A percentile compares a stretch with the other conserved stretches of the same genome.
These are phyloP conservation scores for Euphorbia celastroides DNA, from an alignment of 441 rosid genomes.

Conservation along the genomic window DNA sequence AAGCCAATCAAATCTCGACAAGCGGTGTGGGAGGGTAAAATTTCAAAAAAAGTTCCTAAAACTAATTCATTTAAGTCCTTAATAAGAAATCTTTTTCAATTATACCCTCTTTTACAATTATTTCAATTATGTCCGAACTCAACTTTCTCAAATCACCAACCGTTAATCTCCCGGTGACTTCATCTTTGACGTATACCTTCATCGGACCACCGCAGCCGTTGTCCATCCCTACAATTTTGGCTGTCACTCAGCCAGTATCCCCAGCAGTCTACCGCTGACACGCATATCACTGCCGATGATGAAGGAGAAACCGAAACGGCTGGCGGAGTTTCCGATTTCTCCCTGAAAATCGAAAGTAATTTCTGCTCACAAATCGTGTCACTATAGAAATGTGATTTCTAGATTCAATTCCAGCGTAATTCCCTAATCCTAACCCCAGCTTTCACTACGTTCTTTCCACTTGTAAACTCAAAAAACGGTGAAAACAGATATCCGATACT, in stretches of 20 bases:
- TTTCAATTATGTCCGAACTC: no score
- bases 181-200: slow-evolving; percentile 43
- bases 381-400: slow-evolving; percentile 16
- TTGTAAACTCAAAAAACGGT: slow-evolving; percentile 46
- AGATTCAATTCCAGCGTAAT: slow-evolving; percentile 19
- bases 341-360: slow-evolving; percentile 20
- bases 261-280: slow-evolving; percentile 32
- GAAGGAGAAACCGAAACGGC: slow-evolving; percentile 21
- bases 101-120: no score
- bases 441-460: slow-evolving; percentile 69
- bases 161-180: slow-evolving; percentile 31
- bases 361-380: slow-evolving; percentile 13
- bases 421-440: slow-evolving; percentile 34
- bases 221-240: slow-evolving; percentile 30
- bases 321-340: slow-evolving; percentile 18
- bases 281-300: slow-evolving; percentile 48
- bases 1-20: no score
- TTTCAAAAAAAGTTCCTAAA: no score
- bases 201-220: slow-evolving; percentile 25
- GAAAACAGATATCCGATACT: slow-evolving; percentile 59
- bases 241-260: slow-evolving; percentile 56
- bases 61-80: no score
- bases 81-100: no score
- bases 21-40: no score
- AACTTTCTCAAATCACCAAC: slow-evolving; percentile 61